A percentile compares a stretch with the other conserved stretches of the same genome.
Conservation (phyloP, 2,329 filamentous ascomycete genomes). For the Karstenula rhodostoma region DNA sequence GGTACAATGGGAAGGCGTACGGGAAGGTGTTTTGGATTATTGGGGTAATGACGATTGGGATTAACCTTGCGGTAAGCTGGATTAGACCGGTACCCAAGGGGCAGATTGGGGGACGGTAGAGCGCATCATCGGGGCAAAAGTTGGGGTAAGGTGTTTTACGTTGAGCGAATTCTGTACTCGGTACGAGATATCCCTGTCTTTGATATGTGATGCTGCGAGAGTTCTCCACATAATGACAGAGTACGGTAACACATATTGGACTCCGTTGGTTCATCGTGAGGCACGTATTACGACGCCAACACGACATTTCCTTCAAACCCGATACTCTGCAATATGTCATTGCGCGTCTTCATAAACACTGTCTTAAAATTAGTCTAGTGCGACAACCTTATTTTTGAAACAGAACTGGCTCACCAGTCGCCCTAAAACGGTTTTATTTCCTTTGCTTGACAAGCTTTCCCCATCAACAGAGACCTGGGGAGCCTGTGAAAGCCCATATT, state of each 20-base stretch:
- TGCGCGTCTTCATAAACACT: too few relatives aligned
- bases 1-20: slow-evolving; percentile 74
- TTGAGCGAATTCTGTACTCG: neutral
- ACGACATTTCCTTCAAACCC: too few relatives aligned
- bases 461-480: too few relatives aligned
- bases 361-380: too few relatives aligned
- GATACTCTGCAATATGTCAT: too few relatives aligned
- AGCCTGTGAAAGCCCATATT: too few relatives aligned
- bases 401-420: too few relatives aligned
- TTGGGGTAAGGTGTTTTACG: neutral
- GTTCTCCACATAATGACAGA: neutral
- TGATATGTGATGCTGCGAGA: neutral
- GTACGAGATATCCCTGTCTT: slow-evolving; percentile 1
- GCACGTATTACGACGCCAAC: too few relatives aligned
- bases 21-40: slow-evolving; percentile 79
- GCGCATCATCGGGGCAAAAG: neutral
- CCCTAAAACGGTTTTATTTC: too few relatives aligned
- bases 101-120: slow-evolving; percentile 4
- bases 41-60: slow-evolving; percentile 73
- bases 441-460: too few relatives aligned
- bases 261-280: neutral
- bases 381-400: too few relatives aligned
- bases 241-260: neutral
- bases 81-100: slow-evolving; percentile 62
- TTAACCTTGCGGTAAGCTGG: slow-evolving; percentile 73